A percentile compares a stretch with the other conserved stretches of the same genome.
Evolutionary conservation across 2,329 filamentous ascomycete species (phyloP).

Genomic region (Pseudovirgaria hyperparasitica): DNA sequence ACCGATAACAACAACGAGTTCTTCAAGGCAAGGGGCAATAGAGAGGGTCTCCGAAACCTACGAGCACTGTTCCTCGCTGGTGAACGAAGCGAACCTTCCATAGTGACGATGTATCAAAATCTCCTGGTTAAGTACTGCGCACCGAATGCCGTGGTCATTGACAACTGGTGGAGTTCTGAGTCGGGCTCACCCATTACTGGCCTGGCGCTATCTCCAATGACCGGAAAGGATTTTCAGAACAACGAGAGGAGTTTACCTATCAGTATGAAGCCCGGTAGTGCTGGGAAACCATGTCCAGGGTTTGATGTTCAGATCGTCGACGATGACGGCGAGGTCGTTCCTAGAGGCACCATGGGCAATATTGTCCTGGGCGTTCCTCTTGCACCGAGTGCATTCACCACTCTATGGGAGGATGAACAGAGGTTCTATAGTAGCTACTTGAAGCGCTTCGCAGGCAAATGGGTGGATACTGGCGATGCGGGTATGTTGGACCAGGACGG

Average conservation of each 20-base stretch:
- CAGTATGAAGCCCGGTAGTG: slow-evolving; percentile 62
- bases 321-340: slow-evolving; percentile 57
- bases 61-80: slow-evolving; percentile 68
- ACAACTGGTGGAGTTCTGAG: slow-evolving; percentile 59
- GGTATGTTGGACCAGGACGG: slow-evolving; percentile 64
- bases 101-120: slow-evolving; percentile 62
- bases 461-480: slow-evolving; percentile 77
- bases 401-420: slow-evolving; percentile 67
- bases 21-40: slow-evolving; percentile 46
- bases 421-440: slow-evolving; percentile 72
- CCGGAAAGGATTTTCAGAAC: slow-evolving; percentile 38
- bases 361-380: slow-evolving; percentile 69
- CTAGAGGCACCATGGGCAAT: slow-evolving; percentile 63
- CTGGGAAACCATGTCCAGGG: slow-evolving; percentile 74
- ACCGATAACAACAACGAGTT: slow-evolving; percentile 61
- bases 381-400: slow-evolving; percentile 69
- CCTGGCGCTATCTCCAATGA: slow-evolving; percentile 45
- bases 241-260: slow-evolving; percentile 39
- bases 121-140: slow-evolving; percentile 52
- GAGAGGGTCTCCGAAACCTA: slow-evolving; percentile 54
- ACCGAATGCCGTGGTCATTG: slow-evolving; percentile 45
- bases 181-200: slow-evolving; percentile 52
- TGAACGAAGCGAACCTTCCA: slow-evolving; percentile 73
- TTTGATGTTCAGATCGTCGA: slow-evolving; percentile 76
- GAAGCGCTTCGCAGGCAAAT: slow-evolving; percentile 60